A percentile compares a stretch with the other conserved stretches of the same genome.
Evolutionary conservation across 2,329 filamentous ascomycete species (phyloP).

Genomic region (Ascochyta rabiei): DNA sequence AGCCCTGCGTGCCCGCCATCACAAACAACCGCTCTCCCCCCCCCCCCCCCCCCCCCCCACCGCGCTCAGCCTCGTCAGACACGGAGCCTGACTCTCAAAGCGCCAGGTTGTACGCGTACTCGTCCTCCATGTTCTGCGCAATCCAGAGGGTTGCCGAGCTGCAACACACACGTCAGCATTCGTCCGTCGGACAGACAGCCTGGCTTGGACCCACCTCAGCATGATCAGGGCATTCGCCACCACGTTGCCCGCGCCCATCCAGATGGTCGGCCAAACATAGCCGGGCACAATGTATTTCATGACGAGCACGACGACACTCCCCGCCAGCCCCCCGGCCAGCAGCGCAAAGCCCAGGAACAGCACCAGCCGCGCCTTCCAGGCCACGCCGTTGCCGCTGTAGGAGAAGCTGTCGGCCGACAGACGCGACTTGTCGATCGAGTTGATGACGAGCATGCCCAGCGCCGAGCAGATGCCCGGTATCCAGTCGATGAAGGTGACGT

Average conservation of each 20-base stretch:
- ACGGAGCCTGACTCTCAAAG: no score
- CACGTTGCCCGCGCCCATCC: slow-evolving; percentile 71
- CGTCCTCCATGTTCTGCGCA: slow-evolving; percentile 74
- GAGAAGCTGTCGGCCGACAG: slow-evolving; percentile 68
- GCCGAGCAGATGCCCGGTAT: slow-evolving; percentile 73
- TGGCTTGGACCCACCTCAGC: slow-evolving; percentile 61
- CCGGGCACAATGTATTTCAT: slow-evolving; percentile 69
- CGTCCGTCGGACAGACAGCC: neutral
- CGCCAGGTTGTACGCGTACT: slow-evolving; percentile 72
- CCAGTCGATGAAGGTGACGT: slow-evolving; percentile 75
- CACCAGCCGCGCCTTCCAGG: slow-evolving; percentile 73
- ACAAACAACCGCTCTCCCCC: no score
- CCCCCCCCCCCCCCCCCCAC: neutral
- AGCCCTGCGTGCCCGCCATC: slow-evolving; percentile 2
- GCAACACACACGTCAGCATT: slow-evolving; percentile 27
- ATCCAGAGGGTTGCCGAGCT: slow-evolving; percentile 71
- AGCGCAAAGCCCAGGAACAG: slow-evolving; percentile 73
- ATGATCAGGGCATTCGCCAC: slow-evolving; percentile 69
- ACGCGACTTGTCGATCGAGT: slow-evolving; percentile 72
- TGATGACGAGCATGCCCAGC: slow-evolving; percentile 74
- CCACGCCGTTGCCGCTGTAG: slow-evolving; percentile 68
- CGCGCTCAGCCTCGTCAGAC: neutral
- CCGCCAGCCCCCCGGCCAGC: slow-evolving; percentile 70
- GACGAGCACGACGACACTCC: slow-evolving; percentile 70
- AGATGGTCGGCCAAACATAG: slow-evolving; percentile 66